A percentile compares a stretch with the other conserved stretches of the same genome.
Conservation (phyloP, 805 yeast species). For the Pachysolen tannophilus region DNA sequence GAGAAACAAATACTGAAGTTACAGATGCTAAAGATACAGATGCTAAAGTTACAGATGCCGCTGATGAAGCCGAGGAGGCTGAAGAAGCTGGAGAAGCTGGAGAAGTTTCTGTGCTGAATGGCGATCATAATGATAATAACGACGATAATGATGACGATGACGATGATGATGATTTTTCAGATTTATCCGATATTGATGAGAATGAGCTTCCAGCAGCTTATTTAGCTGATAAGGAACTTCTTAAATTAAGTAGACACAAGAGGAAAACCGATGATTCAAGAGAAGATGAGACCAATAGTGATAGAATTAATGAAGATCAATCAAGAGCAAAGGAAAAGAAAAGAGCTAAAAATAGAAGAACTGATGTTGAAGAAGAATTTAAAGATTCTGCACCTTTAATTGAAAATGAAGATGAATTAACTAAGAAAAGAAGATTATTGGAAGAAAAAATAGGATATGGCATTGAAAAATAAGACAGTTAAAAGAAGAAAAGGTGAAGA, state of each 20-base stretch:
- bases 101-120: conserved; percentile 9
- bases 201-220: conserved; percentile 16
- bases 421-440: conserved; percentile 59
- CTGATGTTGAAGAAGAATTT: conserved; percentile 19
- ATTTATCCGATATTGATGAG: conserved; percentile 24
- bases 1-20: background rate
- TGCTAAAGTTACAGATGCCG: conserved; percentile 4
- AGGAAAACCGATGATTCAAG: conserved; percentile 10
- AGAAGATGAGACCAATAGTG: conserved; percentile 9
- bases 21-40: background rate
- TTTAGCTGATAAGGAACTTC: conserved; percentile 27
- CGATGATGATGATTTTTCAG: conserved; percentile 20
- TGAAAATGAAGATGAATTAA: conserved; percentile 21
- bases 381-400: too few relatives aligned
- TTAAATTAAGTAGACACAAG: conserved; percentile 26
- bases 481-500: conserved; percentile 61
- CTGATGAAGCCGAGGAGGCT: conserved; percentile 8
- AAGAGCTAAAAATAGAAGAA: conserved; percentile 11
- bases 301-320: conserved; percentile 8
- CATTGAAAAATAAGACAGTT: conserved; percentile 56
- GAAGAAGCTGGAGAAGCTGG: conserved; percentile 14
- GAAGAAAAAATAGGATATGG: conserved; percentile 77
- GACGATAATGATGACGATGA: conserved; percentile 9
- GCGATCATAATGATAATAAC: conserved; percentile 2
- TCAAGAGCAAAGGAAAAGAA: conserved; percentile 11